Percentiles rank a stretch among this genome's conserved stretches.
These are phyloP conservation scores for Metschnikowia henanensis DNA, from an alignment of 805 yeast genomes.

Conservation along the genomic window DNA sequence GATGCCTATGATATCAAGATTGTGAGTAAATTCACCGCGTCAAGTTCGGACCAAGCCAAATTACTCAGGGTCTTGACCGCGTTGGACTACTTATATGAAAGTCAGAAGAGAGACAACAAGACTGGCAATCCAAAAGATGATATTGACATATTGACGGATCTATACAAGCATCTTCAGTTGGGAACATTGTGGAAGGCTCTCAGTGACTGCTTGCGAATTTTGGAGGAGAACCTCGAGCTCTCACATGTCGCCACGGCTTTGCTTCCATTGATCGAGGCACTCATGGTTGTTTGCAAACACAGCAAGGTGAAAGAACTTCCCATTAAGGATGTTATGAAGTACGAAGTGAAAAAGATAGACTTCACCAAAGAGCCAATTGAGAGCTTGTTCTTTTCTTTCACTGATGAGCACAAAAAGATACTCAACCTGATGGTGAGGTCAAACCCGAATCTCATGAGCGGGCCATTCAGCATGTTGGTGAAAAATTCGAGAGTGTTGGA, in stretches of 20 bases:
- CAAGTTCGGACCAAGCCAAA: slow-evolving; percentile 86
- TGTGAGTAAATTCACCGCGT: slow-evolving; percentile 68
- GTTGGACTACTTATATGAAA: slow-evolving; percentile 73
- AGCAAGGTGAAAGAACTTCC: slow-evolving; percentile 61
- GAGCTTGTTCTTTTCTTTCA: slow-evolving; percentile 77
- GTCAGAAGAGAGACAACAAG: slow-evolving; percentile 24
- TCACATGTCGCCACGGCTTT: slow-evolving; percentile 67
- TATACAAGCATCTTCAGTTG: slow-evolving; percentile 68
- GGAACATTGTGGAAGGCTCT: slow-evolving; percentile 85
- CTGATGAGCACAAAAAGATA: slow-evolving; percentile 84
- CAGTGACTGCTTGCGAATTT: slow-evolving; percentile 64
- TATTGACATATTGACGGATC: slow-evolving; percentile 49
- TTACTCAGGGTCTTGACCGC: slow-evolving; percentile 85
- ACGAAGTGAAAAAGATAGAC: slow-evolving; percentile 63
- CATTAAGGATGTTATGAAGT: slow-evolving; percentile 54
- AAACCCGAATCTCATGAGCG: slow-evolving; percentile 92
- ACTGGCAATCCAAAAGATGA: slow-evolving; percentile 22
- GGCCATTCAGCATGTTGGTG: slow-evolving; percentile 89
- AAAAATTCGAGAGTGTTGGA: slow-evolving; percentile 87
- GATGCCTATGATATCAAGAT: slow-evolving; percentile 47
- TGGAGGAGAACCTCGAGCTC: slow-evolving; percentile 58
- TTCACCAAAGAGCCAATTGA: slow-evolving; percentile 76
- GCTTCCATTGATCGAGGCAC: slow-evolving; percentile 83
- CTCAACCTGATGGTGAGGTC: slow-evolving; percentile 89
- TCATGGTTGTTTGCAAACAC: slow-evolving; percentile 96